These are phyloP conservation scores for Hypomyces rosellus DNA, from an alignment of 2,329 filamentous ascomycete genomes.

Conservation along the genomic window DNA sequence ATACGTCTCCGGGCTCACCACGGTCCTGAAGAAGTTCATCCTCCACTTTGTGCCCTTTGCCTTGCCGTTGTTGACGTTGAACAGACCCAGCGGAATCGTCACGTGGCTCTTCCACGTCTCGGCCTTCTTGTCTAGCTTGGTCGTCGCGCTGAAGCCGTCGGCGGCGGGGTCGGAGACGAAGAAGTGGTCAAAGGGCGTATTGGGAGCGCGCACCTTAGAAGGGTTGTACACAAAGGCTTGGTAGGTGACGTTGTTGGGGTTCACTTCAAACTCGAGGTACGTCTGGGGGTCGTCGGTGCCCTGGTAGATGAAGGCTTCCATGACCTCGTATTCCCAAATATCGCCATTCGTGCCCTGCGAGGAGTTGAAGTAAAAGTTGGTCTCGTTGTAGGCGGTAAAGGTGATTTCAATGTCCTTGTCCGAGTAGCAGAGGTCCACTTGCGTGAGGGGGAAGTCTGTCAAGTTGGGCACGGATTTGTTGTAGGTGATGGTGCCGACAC, in stretches of 20 bases:
- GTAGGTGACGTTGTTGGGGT: conserved; percentile 44
- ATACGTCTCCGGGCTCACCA: conserved; percentile 35
- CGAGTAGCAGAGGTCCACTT: conserved; percentile 43
- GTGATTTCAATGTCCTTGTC: conserved; percentile 32
- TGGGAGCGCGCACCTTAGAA: conserved; percentile 35
- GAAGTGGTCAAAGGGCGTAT: conserved; percentile 38
- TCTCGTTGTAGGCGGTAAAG: conserved; percentile 41
- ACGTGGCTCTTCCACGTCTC: conserved; percentile 36
- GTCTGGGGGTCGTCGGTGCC: conserved; percentile 41
- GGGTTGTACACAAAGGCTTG: conserved; percentile 47
- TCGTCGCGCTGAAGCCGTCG: conserved; percentile 37
- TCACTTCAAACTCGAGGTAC: conserved; percentile 47
- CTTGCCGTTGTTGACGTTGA: conserved; percentile 39
- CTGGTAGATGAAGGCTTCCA: conserved; percentile 43
- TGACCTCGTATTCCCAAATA: conserved; percentile 44
- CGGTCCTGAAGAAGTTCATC: conserved; percentile 47
- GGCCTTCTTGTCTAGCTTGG: conserved; percentile 29
- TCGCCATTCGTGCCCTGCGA: conserved; percentile 38
- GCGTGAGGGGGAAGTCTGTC: conserved; percentile 35
- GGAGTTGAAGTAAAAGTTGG: conserved; percentile 40
- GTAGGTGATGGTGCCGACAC: conserved; percentile 31
- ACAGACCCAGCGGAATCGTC: conserved; percentile 40
- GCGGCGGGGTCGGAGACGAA: conserved; percentile 33
- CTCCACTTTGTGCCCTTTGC: conserved; percentile 41
- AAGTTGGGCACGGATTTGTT: conserved; percentile 36